Evolutionary conservation across 2,329 filamentous ascomycete genomes (phyloP).

Genomic region (Fusarium sp.): DNA sequence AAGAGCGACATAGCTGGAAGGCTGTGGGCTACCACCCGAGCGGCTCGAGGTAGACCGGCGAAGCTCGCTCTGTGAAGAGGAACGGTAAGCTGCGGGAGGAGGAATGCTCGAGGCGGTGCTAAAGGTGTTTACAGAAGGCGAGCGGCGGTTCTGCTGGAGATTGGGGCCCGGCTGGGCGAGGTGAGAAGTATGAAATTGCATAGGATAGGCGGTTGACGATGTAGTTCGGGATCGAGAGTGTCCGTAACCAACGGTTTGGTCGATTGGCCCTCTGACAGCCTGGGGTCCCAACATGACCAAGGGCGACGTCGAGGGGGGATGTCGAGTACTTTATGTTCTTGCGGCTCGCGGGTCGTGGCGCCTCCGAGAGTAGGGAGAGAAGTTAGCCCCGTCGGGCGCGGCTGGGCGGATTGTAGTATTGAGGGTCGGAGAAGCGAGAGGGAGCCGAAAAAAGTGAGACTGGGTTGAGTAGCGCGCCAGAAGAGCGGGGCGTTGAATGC

Average conservation of each 20-base stretch:
- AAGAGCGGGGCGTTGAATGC: slow-evolving; percentile 36
- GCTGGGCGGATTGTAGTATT: slow-evolving; percentile 35
- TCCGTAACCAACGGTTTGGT: slow-evolving; percentile 56
- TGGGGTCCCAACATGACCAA: slow-evolving; percentile 50
- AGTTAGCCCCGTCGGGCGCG: slow-evolving; percentile 39
- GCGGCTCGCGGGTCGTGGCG: slow-evolving; percentile 39
- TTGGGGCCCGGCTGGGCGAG: slow-evolving; percentile 48
- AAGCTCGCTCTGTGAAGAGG: slow-evolving; percentile 66
- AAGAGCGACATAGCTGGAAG: slow-evolving; percentile 91
- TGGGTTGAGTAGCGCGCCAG: slow-evolving; percentile 41
- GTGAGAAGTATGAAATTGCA: slow-evolving; percentile 48
- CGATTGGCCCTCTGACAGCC: slow-evolving; percentile 48
- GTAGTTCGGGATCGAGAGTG: slow-evolving; percentile 68
- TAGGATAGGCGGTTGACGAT: slow-evolving; percentile 65
- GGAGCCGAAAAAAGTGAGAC: slow-evolving; percentile 47
- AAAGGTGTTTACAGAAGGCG: slow-evolving; percentile 74
- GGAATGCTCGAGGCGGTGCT: slow-evolving; percentile 77
- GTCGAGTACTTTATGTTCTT: slow-evolving; percentile 39
- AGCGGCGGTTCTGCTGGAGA: slow-evolving; percentile 61
- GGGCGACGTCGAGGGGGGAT: slow-evolving; percentile 29
- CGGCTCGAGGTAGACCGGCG: slow-evolving; percentile 85
- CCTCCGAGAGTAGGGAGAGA: slow-evolving; percentile 41
- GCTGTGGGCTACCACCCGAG: slow-evolving; percentile 68
- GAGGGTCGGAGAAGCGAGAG: slow-evolving; percentile 37
- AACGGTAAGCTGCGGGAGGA: slow-evolving; percentile 67